Evolutionary conservation across 2,329 filamentous ascomycete species (phyloP), one percentile per base, ranked within the genome.

Genomic region (Amphichorda felina): DNA sequence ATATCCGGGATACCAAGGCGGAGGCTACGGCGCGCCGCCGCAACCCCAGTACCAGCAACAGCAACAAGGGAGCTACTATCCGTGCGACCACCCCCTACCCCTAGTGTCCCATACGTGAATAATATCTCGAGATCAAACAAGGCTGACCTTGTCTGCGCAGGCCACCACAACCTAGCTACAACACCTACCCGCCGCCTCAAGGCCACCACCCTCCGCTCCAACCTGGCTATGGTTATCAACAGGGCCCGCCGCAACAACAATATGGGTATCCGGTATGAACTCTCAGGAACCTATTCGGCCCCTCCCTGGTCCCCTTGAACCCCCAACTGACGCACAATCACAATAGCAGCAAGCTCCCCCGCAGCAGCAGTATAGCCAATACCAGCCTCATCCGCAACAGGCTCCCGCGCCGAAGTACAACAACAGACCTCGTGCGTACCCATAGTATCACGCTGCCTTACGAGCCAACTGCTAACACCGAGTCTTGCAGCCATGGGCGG

Each of bases 1-100:
- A 50, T 80, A 77, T 53, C 72, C 72, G 44, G 59, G 61, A 33
- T 75, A 77, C 49, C 60, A 64, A 39, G 60, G 61, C 51, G 67
- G 67, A 42, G 60, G 60, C 51, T 66, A 52, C 41, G 52, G 53
- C 38, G 49, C 44, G 24, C 54, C 49, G 38, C 54, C 47, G 37
- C 54, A 57, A 39, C 56, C 55, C 37, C 63, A 69, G 41, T 55
- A 51, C 37, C 50, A 46, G 43, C 56, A 69, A 40, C 54, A 51
- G 37, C 50, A 46, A 43, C 56, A 57, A 43, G 54, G 53, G 40
- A 53, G 57, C 45, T 68, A 68, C 50, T 71, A 72, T 47, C 65
- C 68, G 65, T 73, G 66, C 45, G 61, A 49, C 40, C 30, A 35
- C 40, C 37, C 15, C 19, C 11, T 9, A 28, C 5, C 15, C n/a